These are phyloP conservation scores for Calonectria honghensis DNA, from an alignment of 2,329 filamentous ascomycete genomes.

Conservation along the genomic window DNA sequence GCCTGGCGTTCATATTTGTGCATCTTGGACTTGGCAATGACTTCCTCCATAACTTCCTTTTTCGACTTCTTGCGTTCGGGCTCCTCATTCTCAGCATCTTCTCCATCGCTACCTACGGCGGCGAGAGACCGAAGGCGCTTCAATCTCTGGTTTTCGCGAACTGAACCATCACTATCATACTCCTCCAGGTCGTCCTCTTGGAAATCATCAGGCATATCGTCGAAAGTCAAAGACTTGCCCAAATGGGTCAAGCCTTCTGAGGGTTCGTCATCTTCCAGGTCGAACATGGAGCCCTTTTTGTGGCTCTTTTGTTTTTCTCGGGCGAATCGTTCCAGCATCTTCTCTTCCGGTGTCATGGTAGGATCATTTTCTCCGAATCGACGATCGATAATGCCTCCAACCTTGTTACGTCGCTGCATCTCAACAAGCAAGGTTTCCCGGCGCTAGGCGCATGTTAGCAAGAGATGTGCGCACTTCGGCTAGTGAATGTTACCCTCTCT, in stretches of 20 bases:
- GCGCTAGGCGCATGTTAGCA: conserved; percentile 69
- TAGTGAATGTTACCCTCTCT: conserved; percentile 77
- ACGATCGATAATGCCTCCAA: conserved; percentile 93
- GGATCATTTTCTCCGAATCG: conserved; percentile 97
- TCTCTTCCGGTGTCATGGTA: conserved; percentile 93
- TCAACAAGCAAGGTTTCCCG: conserved; percentile 90
- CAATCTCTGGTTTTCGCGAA: conserved; percentile 71
- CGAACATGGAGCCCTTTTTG: conserved; percentile 88
- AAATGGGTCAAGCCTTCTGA: conserved; percentile 85
- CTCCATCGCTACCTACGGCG: conserved; percentile 68
- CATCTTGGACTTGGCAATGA: conserved; percentile 97
- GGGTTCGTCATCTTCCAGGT: conserved; percentile 86
- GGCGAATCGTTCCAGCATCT: conserved; percentile 92
- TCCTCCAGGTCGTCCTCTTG: conserved; percentile 83
- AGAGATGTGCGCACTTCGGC: background rate
- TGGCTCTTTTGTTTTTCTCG: conserved; percentile 87
- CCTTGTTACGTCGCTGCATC: conserved; percentile 91
- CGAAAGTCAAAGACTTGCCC: conserved; percentile 83
- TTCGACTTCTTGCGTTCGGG: conserved; percentile 95
- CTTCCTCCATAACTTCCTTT: conserved; percentile 97
- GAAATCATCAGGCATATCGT: conserved; percentile 79
- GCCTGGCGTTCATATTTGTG: conserved; percentile 96
- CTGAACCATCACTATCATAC: conserved; percentile 74
- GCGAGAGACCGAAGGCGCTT: conserved; percentile 73
- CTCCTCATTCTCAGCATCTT: conserved; percentile 70